Percentiles rank a stretch among this genome's conserved stretches.
phyloP scores from a whole-genome alignment of 2,329 filamentous ascomycete genomes.

The Albifimbria verrucaria region DNA sequence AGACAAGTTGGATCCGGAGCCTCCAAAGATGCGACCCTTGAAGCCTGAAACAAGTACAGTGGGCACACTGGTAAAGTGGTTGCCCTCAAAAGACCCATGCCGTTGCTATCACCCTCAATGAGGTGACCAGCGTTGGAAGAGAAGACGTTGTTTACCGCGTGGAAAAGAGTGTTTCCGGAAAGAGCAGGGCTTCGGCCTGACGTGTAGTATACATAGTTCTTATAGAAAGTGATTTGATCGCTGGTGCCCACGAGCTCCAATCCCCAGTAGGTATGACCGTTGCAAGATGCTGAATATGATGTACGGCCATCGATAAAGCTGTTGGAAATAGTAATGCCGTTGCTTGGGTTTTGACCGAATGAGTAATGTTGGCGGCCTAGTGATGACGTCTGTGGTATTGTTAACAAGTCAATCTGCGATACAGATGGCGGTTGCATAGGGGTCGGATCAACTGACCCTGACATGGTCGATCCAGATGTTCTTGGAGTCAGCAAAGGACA shows the following conservation, averaged over 20 bases:
- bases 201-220: slow-evolving; percentile 59
- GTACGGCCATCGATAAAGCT: slow-evolving; percentile 54
- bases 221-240: slow-evolving; percentile 55
- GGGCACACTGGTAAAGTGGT: slow-evolving; percentile 53
- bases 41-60: slow-evolving; percentile 33
- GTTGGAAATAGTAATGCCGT: slow-evolving; percentile 59
- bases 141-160: slow-evolving; percentile 63
- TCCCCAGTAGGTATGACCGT: slow-evolving; percentile 59
- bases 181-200: slow-evolving; percentile 57
- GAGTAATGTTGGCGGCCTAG: slow-evolving; percentile 61
- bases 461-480: slow-evolving; percentile 51
- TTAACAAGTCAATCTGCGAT: too few relatives aligned
- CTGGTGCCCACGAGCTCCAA: slow-evolving; percentile 53
- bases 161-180: slow-evolving; percentile 51
- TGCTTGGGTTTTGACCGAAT: slow-evolving; percentile 48
- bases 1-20: slow-evolving; percentile 28
- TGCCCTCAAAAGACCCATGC: slow-evolving; percentile 52
- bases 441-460: too few relatives aligned
- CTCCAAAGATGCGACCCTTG: slow-evolving; percentile 29
- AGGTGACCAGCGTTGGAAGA: slow-evolving; percentile 52
- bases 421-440: too few relatives aligned
- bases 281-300: slow-evolving; percentile 54
- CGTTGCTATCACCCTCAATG: slow-evolving; percentile 48
- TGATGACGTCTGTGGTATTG: slow-evolving; percentile 53
- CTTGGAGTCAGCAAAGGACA: slow-evolving; percentile 46